phyloP scores from a whole-genome alignment of 2,329 filamentous ascomycete genomes.

The Aureobasidium sp. region DNA sequence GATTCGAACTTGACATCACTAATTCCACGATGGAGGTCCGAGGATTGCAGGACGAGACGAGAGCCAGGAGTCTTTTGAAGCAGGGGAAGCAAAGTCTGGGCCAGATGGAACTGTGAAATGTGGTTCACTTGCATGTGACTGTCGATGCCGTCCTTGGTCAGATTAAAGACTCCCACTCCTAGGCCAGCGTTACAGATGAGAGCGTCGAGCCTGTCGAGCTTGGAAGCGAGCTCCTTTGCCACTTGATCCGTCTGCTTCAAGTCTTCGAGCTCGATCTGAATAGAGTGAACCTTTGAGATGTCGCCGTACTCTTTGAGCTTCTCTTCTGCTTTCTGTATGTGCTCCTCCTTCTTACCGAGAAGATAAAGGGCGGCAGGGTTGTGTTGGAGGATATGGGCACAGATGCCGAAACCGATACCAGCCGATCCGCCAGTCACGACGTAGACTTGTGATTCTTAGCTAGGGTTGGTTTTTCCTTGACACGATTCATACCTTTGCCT shows the following conservation, averaged over 20 bases:
- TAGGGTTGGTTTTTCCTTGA: neutral
- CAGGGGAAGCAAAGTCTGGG: slow-evolving; percentile 38
- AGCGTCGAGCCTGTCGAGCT: slow-evolving; percentile 38
- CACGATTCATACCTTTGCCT: slow-evolving; percentile 25
- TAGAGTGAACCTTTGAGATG: slow-evolving; percentile 35
- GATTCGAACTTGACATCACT: slow-evolving; percentile 34
- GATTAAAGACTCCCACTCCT: slow-evolving; percentile 41
- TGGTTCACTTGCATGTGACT: slow-evolving; percentile 45
- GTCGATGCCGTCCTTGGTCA: slow-evolving; percentile 44
- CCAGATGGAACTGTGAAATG: slow-evolving; percentile 42
- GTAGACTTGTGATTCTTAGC: slow-evolving; percentile 26
- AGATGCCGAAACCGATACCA: slow-evolving; percentile 45
- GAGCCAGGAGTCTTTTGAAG: slow-evolving; percentile 38
- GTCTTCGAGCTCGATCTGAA: slow-evolving; percentile 40
- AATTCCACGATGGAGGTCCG: slow-evolving; percentile 40
- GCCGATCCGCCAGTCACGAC: slow-evolving; percentile 42
- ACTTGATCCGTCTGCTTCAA: slow-evolving; percentile 39
- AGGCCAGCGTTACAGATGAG: slow-evolving; percentile 44
- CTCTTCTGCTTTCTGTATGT: slow-evolving; percentile 38
- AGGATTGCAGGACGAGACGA: slow-evolving; percentile 43
- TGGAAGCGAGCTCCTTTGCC: slow-evolving; percentile 34
- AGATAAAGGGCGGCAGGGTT: slow-evolving; percentile 40
- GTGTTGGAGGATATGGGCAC: slow-evolving; percentile 45
- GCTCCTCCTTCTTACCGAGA: slow-evolving; percentile 42
- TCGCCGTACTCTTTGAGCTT: slow-evolving; percentile 39